Base-by-base conservation (phyloP, 2,329 filamentous ascomycete genomes). In the Coleophoma crateriformis region DNA sequence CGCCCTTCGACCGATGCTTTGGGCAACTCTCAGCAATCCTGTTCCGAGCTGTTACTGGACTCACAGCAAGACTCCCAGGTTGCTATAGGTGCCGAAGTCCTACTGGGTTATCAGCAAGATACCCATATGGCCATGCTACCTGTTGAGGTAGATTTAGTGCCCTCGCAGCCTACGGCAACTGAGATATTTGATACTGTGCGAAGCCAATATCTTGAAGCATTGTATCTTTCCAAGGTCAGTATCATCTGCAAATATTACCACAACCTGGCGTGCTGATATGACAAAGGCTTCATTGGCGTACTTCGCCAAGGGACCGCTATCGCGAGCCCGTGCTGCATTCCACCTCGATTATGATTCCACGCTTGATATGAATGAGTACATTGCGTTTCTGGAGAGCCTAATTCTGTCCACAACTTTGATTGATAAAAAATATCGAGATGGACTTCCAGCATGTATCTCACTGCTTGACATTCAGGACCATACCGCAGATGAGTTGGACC, bases 291-390 rank as follows among this genome's bases (percentile, higher is more conserved):
- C 88, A 3, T 70, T 92, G 50, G 88, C 88, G 50, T 94, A 91
- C 66, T 91, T 92, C 67, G 85, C 85, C 17, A 94, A 94, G 70
- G 88, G 88, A 1, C 87, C 88, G 1, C 71, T 94, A 17, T 88
- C 88, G 41, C 78, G 87, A 58, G 84, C 87, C 42, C 79, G 88
- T 51, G 85, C 84, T 43, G 79, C 83, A 13, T 89, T 89, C 54
- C 80, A 84, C 50, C 68, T 82, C 13, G 78, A 82, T 53, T 78
- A 78, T 46, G 80, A 85, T 62, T 71, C 77, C 7, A 78, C 75
- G 19, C 68, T 84, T 17, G 74, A 82, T 38, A 81, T 85, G 66
- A 69, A 71, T 20, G 80, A 89, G 45, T 70, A 91, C 15, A 74
- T 87, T 8, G 71, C 76, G 0, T 90, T 89, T 58, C 64, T 92